Evolutionary conservation across 306 rosid species (phyloP), one percentile per base, ranked within the genome.

Genomic region (Vachellia collinsii): DNA sequence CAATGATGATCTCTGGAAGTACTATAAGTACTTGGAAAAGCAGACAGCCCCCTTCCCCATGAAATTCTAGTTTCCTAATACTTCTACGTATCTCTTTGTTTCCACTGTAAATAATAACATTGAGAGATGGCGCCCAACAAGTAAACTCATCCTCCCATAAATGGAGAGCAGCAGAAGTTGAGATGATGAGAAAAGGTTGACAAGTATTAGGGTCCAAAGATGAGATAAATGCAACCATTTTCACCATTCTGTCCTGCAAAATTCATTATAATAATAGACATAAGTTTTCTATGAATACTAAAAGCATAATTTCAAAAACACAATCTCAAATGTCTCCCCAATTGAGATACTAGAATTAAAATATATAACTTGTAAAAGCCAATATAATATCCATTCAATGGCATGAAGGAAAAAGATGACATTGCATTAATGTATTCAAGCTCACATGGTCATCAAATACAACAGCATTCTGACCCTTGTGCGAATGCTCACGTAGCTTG

Each of bases 161-260:
- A 82, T 43, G 54, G 67, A 92, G 86, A 37, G 90, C 72, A 54
- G 88, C 44, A n/a, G 80, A 72, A 50, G 92, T 84, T 76, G 97
- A 75, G 84, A 92, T 84, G 29, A 92, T 80, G 70, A 92, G 90
- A 80, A 90, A 90, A 71, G 97, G 92, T 19, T 48, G 90, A 81
- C 25, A 72, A 42, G 54, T 66, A 50, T 86, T 81, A 68, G 87
- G 67, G 50, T 76, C 88, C 86, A 92, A 73, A n/a, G 90, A 81
- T 79, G 63, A 78, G 59, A 92, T 83, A 69, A 90, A 82, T 38
- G 87, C 87, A 59, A 83, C 79, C 79, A 84, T 80, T 87, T 85
- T 92, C 74, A 51, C 48, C 34, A 88, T 70, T 70, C 89, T 82
- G 41, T 90, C 94, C 97, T 90, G 88, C 79, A 86, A 85, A 61